These are phyloP conservation scores for Salvia hispanica DNA, from an alignment of 257 asterid genomes.

Conservation along the genomic window DNA sequence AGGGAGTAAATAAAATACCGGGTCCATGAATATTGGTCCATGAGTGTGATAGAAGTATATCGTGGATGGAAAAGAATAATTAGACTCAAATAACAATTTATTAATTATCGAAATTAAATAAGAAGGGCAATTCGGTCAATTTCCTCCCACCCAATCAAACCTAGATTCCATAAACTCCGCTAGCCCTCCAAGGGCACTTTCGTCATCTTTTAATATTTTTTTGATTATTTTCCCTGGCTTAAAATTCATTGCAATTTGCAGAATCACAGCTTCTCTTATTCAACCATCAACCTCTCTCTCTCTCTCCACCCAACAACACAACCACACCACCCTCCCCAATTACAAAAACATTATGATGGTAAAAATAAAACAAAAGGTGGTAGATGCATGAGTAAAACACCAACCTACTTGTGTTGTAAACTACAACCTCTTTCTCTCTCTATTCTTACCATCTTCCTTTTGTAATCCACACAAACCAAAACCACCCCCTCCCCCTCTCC, in stretches of 20 bases:
- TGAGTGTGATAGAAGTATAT: no score
- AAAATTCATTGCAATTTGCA: slow-evolving; percentile 25
- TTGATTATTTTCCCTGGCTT: background rate
- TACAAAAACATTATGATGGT: slow-evolving; percentile 32
- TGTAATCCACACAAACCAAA: slow-evolving; percentile 39
- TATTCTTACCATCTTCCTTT: slow-evolving; percentile 43
- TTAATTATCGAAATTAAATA: background rate
- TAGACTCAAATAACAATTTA: no score
- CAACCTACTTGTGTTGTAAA: slow-evolving; percentile 53
- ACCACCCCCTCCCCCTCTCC: slow-evolving; percentile 32
- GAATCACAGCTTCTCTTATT: slow-evolving; percentile 27
- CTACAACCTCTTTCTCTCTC: slow-evolving; percentile 34
- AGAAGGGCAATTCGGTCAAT: slow-evolving; percentile 33
- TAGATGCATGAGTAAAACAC: slow-evolving; percentile 90
- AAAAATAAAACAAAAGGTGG: slow-evolving; percentile 80
- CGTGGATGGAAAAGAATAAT: no score
- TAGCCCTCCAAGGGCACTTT: slow-evolving; percentile 26
- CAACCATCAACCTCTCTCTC: slow-evolving; percentile 45
- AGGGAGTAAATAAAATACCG: no score
- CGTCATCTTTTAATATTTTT: slow-evolving; percentile 10
- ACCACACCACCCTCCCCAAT: slow-evolving; percentile 41
- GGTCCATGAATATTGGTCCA: no score
- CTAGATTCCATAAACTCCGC: slow-evolving; percentile 26
- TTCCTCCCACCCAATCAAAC: slow-evolving; percentile 8
- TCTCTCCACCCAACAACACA: slow-evolving; percentile 35